A percentile compares a stretch with the other conserved stretches of the same genome.
These are phyloP conservation scores for Mycotypha africana DNA, from an alignment of 371 early-diverging fungal genomes.

Conservation along the genomic window DNA sequence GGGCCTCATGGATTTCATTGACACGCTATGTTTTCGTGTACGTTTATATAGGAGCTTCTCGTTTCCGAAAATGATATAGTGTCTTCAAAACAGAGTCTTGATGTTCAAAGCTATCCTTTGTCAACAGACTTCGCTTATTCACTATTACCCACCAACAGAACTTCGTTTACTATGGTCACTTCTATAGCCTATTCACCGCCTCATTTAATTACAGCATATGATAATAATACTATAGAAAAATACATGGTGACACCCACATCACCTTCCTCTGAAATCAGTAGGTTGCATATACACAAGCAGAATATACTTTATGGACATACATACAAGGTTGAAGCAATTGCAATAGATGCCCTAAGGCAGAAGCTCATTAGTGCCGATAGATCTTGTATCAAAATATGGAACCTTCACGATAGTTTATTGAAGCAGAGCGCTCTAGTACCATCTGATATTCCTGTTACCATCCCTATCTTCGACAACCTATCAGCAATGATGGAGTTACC, in stretches of 20 bases:
- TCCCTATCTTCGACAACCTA: slow-evolving; percentile 2
- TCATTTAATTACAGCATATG: slow-evolving; percentile 40
- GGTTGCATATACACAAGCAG: too few relatives aligned
- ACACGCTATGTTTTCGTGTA: too few relatives aligned
- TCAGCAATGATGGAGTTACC: slow-evolving; percentile 15
- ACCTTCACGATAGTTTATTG: slow-evolving; percentile 5
- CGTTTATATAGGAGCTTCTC: too few relatives aligned
- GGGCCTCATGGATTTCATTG: too few relatives aligned
- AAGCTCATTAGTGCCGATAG: slow-evolving; percentile 41
- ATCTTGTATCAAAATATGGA: slow-evolving; percentile 41
- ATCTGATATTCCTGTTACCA: slow-evolving; percentile 2
- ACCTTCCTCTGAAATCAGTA: too few relatives aligned
- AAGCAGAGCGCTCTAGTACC: not conserved
- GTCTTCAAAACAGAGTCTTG: too few relatives aligned
- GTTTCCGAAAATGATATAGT: too few relatives aligned
- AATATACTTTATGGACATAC: slow-evolving; percentile 44
- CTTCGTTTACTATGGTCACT: too few relatives aligned
- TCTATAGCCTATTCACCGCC: slow-evolving; percentile 33
- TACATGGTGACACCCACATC: slow-evolving; percentile 23
- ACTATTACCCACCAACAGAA: too few relatives aligned
- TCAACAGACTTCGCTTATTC: too few relatives aligned
- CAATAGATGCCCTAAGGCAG: slow-evolving; percentile 21
- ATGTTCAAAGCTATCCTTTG: too few relatives aligned
- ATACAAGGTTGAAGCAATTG: slow-evolving; percentile 32
- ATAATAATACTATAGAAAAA: slow-evolving; percentile 47